These are phyloP conservation scores for Podospora appendiculata DNA, from an alignment of 495 filamentous ascomycete genomes.

Conservation along the genomic window DNA sequence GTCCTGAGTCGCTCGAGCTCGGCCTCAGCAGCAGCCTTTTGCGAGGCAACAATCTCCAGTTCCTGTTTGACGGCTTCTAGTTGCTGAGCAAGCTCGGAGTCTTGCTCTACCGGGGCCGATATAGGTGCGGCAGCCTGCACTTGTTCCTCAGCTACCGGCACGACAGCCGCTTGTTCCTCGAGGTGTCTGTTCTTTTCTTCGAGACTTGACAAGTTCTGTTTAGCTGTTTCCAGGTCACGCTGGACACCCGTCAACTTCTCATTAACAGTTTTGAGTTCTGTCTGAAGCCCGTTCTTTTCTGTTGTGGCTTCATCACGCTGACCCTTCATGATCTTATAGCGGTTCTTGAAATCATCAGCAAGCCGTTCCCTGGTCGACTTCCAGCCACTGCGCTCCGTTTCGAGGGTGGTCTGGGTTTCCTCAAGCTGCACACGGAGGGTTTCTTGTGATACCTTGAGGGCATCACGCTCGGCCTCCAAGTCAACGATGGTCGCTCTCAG, in stretches of 20 bases:
- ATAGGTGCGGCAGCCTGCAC: neutral
- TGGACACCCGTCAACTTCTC: constrained; percentile 24
- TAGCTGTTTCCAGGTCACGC: constrained; percentile 28
- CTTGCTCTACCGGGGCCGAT: constrained; percentile 9
- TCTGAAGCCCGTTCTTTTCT: constrained; percentile 30
- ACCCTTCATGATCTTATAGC: constrained; percentile 30
- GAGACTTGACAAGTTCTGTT: constrained; percentile 24
- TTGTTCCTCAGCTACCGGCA: neutral
- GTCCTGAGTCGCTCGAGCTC: constrained; percentile 39
- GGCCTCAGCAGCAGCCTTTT: constrained; percentile 30
- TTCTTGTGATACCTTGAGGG: constrained; percentile 49
- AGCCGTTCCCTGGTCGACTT: constrained; percentile 30
- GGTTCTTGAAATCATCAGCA: constrained; percentile 39
- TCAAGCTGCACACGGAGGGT: constrained; percentile 50
- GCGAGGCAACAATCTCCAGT: constrained; percentile 30
- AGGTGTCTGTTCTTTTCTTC: constrained; percentile 28
- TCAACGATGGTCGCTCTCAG: constrained; percentile 58
- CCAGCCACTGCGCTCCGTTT: constrained; percentile 40
- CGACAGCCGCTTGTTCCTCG: constrained; percentile 5
- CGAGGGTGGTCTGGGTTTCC: constrained; percentile 32
- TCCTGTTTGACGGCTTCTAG: constrained; percentile 35
- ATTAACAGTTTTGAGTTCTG: constrained; percentile 23
- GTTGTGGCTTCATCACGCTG: constrained; percentile 32
- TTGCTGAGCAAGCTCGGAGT: constrained; percentile 64
- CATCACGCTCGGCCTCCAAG: constrained; percentile 65